Base-by-base conservation (phyloP, 805 yeast species). In the Wickerhamomyces chambardii region DNA sequence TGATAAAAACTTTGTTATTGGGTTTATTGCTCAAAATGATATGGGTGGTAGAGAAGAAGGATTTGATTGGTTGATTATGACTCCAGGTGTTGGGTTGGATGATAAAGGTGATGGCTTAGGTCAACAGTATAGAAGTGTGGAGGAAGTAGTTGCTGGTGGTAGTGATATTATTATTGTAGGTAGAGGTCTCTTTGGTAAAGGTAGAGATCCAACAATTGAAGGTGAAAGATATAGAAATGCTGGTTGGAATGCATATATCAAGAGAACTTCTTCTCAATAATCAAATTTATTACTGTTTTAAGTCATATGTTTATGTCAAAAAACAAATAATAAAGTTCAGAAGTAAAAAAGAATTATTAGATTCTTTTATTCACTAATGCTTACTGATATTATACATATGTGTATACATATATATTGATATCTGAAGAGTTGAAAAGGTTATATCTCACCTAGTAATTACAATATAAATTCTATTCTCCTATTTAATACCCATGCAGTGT, bases 31-130 rank as follows among this genome's bases (percentile, higher is more conserved):
- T 1, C 97, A 87, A 56, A 73, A 74, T 51, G 78, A 79, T 39
- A 84, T 89, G 84, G 87, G 87, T 21, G 89, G 87, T 14, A 68
- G 71, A 30, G 79, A 72, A 3, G 92, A 79, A 48, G 92, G 90
- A 1, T 89, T 83, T 50, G 98, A 92, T 61, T 92, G 97, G 96
- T 61, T 92, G 29, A 75, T 89, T 39, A 80, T 92, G 92, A 90
- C 98, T 1, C 99, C 99, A 0, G 99, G 99, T 42, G 98, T 92
- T 28, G 97, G 97, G 3, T 70, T 92, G 35, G 98, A 90, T 54
- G 97, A 90, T 54, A 92, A 82, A 57, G 97, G 97, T 14, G 99
- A 92, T 56, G 75, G 80, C 2, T 69, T 92, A 41, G 99, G 99
- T 17, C 99, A 92, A 59, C 97, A 92, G 61, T 92, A 92, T 60